These are phyloP conservation scores for Bipolaris sorokiniana DNA, from an alignment of 2,329 filamentous ascomycete genomes.

Conservation along the genomic window DNA sequence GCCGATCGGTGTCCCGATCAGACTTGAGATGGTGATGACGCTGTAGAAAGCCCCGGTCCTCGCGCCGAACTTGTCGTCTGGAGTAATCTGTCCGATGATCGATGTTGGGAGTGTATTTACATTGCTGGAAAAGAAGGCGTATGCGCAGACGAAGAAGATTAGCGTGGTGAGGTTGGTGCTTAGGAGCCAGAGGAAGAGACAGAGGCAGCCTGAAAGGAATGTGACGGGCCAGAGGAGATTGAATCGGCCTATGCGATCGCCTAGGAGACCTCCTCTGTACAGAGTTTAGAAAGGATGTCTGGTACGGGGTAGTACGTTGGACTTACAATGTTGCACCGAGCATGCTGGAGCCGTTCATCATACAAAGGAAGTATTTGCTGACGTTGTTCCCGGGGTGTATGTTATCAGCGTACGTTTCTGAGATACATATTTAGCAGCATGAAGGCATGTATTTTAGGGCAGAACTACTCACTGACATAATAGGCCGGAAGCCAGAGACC, in stretches of 20 bases:
- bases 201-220: constrained; percentile 50
- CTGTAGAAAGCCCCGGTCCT: constrained; percentile 70
- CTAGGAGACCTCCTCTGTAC: constrained; percentile 54
- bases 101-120: constrained; percentile 69
- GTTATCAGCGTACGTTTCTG: constrained; percentile 66
- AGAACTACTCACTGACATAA: constrained; percentile 45
- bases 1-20: constrained; percentile 72
- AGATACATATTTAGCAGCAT: constrained; percentile 50
- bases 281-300: neutral
- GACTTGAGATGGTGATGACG: constrained; percentile 66
- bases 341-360: constrained; percentile 59
- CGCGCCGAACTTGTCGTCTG: constrained; percentile 72
- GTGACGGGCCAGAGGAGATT: constrained; percentile 62
- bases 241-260: constrained; percentile 61
- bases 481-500: constrained; percentile 42
- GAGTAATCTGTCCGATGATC: constrained; percentile 72
- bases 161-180: constrained; percentile 59
- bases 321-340: constrained; percentile 60
- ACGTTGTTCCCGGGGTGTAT: constrained; percentile 57
- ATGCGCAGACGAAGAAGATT: constrained; percentile 69
- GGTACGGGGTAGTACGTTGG: too few relatives aligned
- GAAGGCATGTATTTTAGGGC: too few relatives aligned
- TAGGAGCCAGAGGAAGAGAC: constrained; percentile 63
- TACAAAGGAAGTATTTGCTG: constrained; percentile 55
- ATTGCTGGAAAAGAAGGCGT: constrained; percentile 72